These are phyloP conservation scores for Solanum paucissectum DNA, from an alignment of 257 asterid genomes.

Conservation along the genomic window DNA sequence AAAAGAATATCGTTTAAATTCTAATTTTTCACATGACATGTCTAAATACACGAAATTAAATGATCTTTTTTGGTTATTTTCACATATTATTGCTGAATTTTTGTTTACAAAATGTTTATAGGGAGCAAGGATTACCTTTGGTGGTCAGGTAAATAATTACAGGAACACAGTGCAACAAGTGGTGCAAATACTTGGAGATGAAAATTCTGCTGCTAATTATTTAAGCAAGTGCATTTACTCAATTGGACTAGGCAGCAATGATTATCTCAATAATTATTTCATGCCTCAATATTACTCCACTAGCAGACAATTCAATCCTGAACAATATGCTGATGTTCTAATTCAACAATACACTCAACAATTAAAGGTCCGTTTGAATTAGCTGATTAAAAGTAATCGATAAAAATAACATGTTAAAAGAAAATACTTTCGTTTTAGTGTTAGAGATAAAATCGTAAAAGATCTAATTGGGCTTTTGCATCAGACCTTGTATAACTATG, in stretches of 20 bases:
- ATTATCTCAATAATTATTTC: slow-evolving; percentile 43
- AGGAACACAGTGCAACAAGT: slow-evolving; percentile 58
- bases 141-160: slow-evolving; percentile 64
- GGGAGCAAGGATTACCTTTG: slow-evolving; percentile 61
- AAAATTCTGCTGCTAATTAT: slow-evolving; percentile 22
- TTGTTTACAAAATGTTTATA: neutral
- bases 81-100: neutral
- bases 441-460: neutral
- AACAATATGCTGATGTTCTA: slow-evolving; percentile 28
- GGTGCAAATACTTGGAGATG: slow-evolving; percentile 26
- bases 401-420: neutral
- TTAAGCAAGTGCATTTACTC: slow-evolving; percentile 30
- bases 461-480: neutral
- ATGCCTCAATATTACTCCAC: slow-evolving; percentile 31
- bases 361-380: neutral
- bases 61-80: neutral
- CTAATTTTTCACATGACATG: too few relatives aligned
- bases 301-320: slow-evolving; percentile 24
- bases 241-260: slow-evolving; percentile 40
- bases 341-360: slow-evolving; percentile 27
- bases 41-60: too few relatives aligned
- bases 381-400: neutral
- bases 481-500: slow-evolving; percentile 48
- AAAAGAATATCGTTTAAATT: too few relatives aligned
- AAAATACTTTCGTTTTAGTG: neutral